Percentiles rank a stretch among this genome's conserved stretches.
phyloP scores from a whole-genome alignment of 1,284 basidiomycete genomes.

The Inonotus hispidus region DNA sequence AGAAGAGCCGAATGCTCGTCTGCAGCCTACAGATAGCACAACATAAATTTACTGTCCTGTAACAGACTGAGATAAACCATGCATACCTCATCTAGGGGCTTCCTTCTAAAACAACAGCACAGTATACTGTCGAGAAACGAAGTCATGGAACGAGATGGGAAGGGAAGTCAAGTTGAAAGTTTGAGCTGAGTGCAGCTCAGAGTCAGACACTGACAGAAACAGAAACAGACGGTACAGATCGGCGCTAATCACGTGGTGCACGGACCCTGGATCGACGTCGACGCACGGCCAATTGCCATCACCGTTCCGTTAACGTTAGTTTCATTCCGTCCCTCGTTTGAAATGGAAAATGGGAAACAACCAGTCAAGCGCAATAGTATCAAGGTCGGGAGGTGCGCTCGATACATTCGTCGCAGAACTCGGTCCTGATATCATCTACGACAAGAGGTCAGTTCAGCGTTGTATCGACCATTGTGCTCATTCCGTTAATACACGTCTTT shows the following conservation, averaged over 20 bases:
- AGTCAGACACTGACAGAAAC: neutral
- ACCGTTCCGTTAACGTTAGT: too few relatives aligned
- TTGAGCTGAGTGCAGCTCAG: neutral
- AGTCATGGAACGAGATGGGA: neutral
- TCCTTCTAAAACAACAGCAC: conserved; percentile 12
- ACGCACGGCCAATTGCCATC: neutral
- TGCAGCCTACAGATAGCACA: neutral
- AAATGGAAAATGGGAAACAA: conserved; percentile 56
- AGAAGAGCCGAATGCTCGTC: conserved; percentile 3
- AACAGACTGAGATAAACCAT: neutral
- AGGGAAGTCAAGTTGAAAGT: neutral
- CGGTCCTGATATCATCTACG: conserved; percentile 81
- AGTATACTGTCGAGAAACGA: conserved; percentile 6
- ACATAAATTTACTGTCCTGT: neutral
- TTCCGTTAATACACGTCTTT: conserved; percentile 1
- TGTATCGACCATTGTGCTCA: neutral
- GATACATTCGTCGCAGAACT: conserved; percentile 89
- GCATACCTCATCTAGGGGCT: neutral
- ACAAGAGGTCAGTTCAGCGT: conserved; percentile 65
- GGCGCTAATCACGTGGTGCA: neutral
- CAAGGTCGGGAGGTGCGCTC: conserved; percentile 69
- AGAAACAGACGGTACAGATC: neutral
- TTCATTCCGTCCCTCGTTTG: neutral
- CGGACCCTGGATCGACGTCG: neutral
- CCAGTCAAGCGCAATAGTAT: conserved; percentile 58